Conservation (phyloP, 306 rosid species). For the Aeschynomene evenia region DNA sequence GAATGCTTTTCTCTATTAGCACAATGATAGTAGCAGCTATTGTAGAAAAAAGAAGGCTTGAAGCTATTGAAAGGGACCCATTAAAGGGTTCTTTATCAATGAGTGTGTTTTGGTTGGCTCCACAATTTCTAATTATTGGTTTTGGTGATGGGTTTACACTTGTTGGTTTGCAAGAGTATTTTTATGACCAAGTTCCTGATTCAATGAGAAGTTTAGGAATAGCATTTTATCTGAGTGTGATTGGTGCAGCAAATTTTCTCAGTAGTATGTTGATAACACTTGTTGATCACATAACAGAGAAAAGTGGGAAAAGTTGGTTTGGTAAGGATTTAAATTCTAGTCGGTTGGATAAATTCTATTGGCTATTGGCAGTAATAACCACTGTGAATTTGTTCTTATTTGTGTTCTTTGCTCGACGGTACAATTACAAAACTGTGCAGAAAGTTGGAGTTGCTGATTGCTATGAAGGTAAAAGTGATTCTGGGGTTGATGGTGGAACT, state of each 20-base stretch:
- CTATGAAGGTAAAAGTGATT: conserved; percentile 42
- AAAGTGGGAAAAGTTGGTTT: conserved; percentile 70
- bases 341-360: conserved; percentile 78
- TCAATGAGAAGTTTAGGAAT: conserved; percentile 92
- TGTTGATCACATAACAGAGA: conserved; percentile 54
- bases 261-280: conserved; percentile 70
- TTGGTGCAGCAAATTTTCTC: conserved; percentile 69
- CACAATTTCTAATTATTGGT: conserved; percentile 75
- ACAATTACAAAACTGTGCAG: conserved; percentile 81
- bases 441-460: conserved; percentile 60
- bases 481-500: conserved; percentile 23
- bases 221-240: conserved; percentile 73
- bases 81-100: conserved; percentile 41
- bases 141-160: conserved; percentile 85
- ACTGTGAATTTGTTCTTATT: conserved; percentile 55
- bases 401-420: conserved; percentile 72
- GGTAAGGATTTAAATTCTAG: conserved; percentile 76
- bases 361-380: conserved; percentile 64
- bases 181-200: conserved; percentile 90
- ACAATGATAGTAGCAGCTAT: conserved; percentile 72
- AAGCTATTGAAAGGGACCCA: conserved; percentile 33
- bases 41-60: conserved; percentile 60
- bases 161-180: conserved; percentile 86
- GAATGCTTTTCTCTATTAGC: conserved; percentile 58
- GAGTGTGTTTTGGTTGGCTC: conserved; percentile 87